Evolutionary conservation across 768 basidiomycete genomes (phyloP), one percentile per base, ranked within the genome.

Genomic region (Leccinum obscurum): DNA sequence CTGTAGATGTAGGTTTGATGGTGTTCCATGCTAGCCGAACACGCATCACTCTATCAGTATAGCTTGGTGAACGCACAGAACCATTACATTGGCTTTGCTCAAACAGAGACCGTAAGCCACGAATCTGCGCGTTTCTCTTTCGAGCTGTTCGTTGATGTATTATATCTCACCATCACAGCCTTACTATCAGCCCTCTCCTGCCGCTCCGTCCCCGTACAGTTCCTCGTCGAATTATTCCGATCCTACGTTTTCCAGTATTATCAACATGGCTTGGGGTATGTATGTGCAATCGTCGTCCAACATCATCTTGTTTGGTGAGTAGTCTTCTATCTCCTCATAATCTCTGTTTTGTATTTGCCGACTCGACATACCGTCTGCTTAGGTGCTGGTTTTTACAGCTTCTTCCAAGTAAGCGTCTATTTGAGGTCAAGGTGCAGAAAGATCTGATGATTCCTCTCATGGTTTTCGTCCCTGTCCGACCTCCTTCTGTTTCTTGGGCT

Each of bases 321-420:
- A 14, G 3, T 6, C 17, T 4, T n/a, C 2, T 13, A 2, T 14
- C 24, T 61, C 58, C 34, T 76, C 75, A 10, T 6, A 24, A 37
- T 37, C 0, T 39, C 11, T 66, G 75, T 55, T 67, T 77, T 51
- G 50, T 70, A 15, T 44, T 15, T 55, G 65, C 74, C 24, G 14
- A 26, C 62, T 68, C 26, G 10, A 44, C n/a, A 44, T 44, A 59
- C 34, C 26, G 3, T 28, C 5, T 28, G 24, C 17, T 14, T 48
- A 79, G 78, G 81, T 37, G 82, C 78, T 0, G 81, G 82, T 0
- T 69, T 80, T 37, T 84, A 84, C 68, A 79, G 73, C 66, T 83
- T 83, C 70, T 83, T 75, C 77, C 69, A 70, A 55, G 80, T 73
- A 20, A 44, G 41, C 10, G 41, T 20, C 41, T n/a, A 20, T 44